These are phyloP conservation scores for Beauveria sp. DNA, from an alignment of 2,329 filamentous ascomycete genomes.

Conservation along the genomic window DNA sequence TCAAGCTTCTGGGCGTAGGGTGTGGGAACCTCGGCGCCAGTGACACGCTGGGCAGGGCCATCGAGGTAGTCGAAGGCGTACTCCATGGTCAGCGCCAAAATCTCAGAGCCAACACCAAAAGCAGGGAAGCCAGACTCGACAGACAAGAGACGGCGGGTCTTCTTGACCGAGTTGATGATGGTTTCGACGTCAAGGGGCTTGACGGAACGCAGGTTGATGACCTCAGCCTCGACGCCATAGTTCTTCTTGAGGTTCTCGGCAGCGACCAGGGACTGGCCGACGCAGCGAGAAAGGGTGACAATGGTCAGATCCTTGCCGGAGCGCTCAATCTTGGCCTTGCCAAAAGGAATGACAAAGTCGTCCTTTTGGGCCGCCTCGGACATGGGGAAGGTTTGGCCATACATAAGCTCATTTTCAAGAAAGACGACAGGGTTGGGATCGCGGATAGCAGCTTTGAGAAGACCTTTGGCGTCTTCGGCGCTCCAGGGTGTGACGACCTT, in stretches of 20 bases:
- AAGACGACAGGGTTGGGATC: constrained; percentile 96
- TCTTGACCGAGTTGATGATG: constrained; percentile 97
- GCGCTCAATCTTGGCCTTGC: constrained; percentile 98
- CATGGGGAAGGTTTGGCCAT: constrained; percentile 94
- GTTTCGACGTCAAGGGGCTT: constrained; percentile 94
- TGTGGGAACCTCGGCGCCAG: constrained; percentile 93
- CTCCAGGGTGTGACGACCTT: constrained; percentile 98
- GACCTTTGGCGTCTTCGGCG: constrained; percentile 94
- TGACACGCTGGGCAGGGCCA: constrained; percentile 86
- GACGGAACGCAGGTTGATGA: constrained; percentile 95
- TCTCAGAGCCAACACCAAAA: constrained; percentile 87
- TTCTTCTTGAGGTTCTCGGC: constrained; percentile 92
- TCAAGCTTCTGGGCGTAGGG: constrained; percentile 91
- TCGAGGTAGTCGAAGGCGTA: constrained; percentile 98
- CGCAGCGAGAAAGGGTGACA: constrained; percentile 88
- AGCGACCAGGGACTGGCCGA: constrained; percentile 82
- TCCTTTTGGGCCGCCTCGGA: constrained; percentile 91
- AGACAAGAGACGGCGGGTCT: constrained; percentile 84
- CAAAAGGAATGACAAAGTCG: constrained; percentile 95
- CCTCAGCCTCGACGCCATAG: constrained; percentile 91
- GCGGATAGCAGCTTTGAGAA: constrained; percentile 94
- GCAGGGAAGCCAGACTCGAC: constrained; percentile 96
- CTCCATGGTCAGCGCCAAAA: constrained; percentile 91
- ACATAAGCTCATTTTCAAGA: constrained; percentile 83
- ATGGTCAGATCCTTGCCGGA: constrained; percentile 93